A percentile compares a stretch with the other conserved stretches of the same genome.
Conservation (phyloP, 352 stramenopile species). For the Pythium volutum region DNA sequence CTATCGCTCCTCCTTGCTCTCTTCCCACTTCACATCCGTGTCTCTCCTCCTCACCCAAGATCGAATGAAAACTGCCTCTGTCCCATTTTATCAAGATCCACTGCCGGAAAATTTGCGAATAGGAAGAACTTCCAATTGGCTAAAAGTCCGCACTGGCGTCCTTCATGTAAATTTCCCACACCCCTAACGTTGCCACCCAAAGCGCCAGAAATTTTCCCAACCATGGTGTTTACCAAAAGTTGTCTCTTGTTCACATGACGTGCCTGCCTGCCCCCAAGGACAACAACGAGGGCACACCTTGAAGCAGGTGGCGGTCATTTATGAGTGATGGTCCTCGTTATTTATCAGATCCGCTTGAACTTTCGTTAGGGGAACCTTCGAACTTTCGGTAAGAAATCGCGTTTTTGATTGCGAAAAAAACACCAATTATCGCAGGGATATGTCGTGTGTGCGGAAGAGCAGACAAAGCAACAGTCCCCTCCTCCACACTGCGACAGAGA, state of each 20-base stretch:
- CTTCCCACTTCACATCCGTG: slow-evolving; percentile 20
- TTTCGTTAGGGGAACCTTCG: slow-evolving; percentile 25
- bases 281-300: slow-evolving; percentile 7
- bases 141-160: slow-evolving; percentile 1
- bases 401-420: slow-evolving; percentile 26
- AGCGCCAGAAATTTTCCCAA: background rate
- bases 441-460: slow-evolving; percentile 22
- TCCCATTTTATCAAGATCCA: slow-evolving; percentile 15
- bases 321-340: slow-evolving; percentile 28
- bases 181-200: slow-evolving; percentile 19
- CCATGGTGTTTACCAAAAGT: background rate
- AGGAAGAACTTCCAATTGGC: slow-evolving; percentile 5
- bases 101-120: background rate
- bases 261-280: background rate
- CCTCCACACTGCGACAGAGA: slow-evolving; percentile 22
- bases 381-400: slow-evolving; percentile 29
- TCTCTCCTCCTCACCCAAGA: background rate
- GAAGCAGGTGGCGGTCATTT: slow-evolving; percentile 23
- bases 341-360: slow-evolving; percentile 36
- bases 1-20: slow-evolving; percentile 8
- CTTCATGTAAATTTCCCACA: slow-evolving; percentile 12
- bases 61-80: background rate
- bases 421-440: slow-evolving; percentile 25
- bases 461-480: slow-evolving; percentile 21
- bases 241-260: background rate